A percentile compares a stretch with the other conserved stretches of the same genome.
phyloP scores from a whole-genome alignment of 169 alveolate species.

The Ichthyophthirius multifiliis region DNA sequence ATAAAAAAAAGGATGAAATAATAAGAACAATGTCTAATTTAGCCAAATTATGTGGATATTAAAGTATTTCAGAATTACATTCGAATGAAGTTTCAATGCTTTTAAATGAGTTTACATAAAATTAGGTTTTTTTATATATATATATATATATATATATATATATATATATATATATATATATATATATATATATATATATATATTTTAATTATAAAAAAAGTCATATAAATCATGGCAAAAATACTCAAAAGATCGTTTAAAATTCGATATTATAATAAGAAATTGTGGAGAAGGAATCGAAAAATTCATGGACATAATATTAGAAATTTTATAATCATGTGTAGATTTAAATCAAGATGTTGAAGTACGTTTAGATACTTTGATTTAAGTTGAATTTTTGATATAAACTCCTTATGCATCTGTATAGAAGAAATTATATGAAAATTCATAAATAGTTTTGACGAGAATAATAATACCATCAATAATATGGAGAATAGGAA shows the following conservation, averaged over 20 bases:
- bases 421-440: conserved; percentile 17
- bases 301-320: conserved; percentile 67
- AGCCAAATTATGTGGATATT: conserved; percentile 66
- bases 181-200: too few species aligned
- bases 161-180: too few species aligned
- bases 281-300: conserved; percentile 73
- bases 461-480: conserved; percentile 69
- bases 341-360: conserved; percentile 67
- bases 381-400: conserved; percentile 57
- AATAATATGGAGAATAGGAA: conserved; percentile 79
- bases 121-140: conserved; percentile 10
- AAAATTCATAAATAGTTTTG: not conserved
- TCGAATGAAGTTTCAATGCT: conserved; percentile 73
- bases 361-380: conserved; percentile 81
- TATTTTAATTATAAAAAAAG: not conserved
- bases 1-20: conserved; percentile 29
- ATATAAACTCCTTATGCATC: conserved; percentile 44
- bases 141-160: too few species aligned
- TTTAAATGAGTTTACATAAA: conserved; percentile 49
- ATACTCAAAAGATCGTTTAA: conserved; percentile 73
- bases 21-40: conserved; percentile 50
- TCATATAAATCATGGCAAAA: conserved; percentile 73
- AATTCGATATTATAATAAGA: conserved; percentile 74
- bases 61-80: conserved; percentile 70
- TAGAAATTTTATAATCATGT: conserved; percentile 71